Evolutionary conservation across 176 grass and related monocot species (phyloP).

Genomic region (Poa pratensis): DNA sequence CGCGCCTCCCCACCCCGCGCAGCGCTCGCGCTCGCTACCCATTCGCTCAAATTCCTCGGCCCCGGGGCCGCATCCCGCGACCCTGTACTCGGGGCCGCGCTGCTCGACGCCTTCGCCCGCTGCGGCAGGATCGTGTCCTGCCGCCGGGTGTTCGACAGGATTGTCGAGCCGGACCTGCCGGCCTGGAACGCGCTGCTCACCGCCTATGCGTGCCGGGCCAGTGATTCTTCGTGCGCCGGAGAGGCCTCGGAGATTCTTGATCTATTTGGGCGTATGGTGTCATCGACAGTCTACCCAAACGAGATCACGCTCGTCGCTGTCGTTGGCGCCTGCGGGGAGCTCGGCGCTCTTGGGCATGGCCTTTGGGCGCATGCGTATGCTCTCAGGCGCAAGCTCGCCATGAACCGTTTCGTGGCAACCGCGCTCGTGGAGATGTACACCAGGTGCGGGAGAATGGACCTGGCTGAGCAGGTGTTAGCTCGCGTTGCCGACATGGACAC

Average conservation of each 20-base stretch:
- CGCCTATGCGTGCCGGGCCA: constrained; percentile 19
- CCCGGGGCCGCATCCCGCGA: constrained; percentile 9
- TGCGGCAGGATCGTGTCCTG: constrained; percentile 40
- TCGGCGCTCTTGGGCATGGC: constrained; percentile 44
- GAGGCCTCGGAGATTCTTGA: constrained; percentile 29
- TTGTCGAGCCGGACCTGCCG: constrained; percentile 37
- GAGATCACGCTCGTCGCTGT: constrained; percentile 57
- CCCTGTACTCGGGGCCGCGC: constrained; percentile 45
- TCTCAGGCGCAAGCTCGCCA: background rate
- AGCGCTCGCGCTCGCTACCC: constrained; percentile 48
- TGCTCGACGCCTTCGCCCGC: constrained; percentile 43
- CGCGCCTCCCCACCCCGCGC: constrained; percentile 29
- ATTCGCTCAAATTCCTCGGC: constrained; percentile 58
- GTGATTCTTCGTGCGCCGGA: background rate
- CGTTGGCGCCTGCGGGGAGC: constrained; percentile 44
- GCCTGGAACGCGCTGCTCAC: constrained; percentile 54
- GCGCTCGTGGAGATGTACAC: constrained; percentile 52
- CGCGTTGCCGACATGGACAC: constrained; percentile 25
- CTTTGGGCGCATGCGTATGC: constrained; percentile 49
- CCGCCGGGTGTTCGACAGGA: constrained; percentile 40
- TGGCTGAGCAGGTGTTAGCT: constrained; percentile 51
- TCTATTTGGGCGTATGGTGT: constrained; percentile 29
- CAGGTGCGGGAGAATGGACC: constrained; percentile 45
- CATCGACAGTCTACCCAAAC: constrained; percentile 18
- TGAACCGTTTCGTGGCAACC: constrained; percentile 45